Percentiles rank a stretch among this genome's conserved stretches.
Evolutionary conservation across 129 eudicot genomes (phyloP).

Genomic region (Solidago caesia): DNA sequence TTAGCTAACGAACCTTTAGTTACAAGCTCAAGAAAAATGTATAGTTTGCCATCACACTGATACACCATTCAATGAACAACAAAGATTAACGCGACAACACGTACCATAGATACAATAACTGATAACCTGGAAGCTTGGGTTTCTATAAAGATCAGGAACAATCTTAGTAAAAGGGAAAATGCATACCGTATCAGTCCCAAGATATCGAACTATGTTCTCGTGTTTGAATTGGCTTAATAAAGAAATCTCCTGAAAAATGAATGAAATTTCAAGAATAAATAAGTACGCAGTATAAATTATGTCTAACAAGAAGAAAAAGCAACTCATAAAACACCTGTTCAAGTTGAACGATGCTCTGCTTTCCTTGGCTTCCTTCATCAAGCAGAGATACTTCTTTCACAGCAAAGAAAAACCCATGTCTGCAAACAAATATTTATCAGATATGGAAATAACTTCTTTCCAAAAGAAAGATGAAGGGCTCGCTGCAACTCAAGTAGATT

Average conservation of each 20-base stretch:
- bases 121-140: slow-evolving; percentile 7
- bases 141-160: not conserved
- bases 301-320: slow-evolving; percentile 11
- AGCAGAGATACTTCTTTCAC: slow-evolving; percentile 77
- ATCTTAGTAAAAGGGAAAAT: slow-evolving; percentile 3
- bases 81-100: not conserved
- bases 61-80: slow-evolving; percentile 18
- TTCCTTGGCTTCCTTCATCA: slow-evolving; percentile 62
- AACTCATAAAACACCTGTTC: slow-evolving; percentile 49
- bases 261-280: not conserved
- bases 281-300: not conserved
- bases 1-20: slow-evolving; percentile 47
- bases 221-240: slow-evolving; percentile 62
- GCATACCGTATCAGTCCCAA: slow-evolving; percentile 55
- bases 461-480: too few species aligned
- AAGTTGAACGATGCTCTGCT: slow-evolving; percentile 55
- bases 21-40: slow-evolving; percentile 47
- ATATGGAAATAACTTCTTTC: too few species aligned
- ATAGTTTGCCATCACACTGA: slow-evolving; percentile 41
- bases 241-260: slow-evolving; percentile 54
- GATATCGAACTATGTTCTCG: slow-evolving; percentile 65
- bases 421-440: slow-evolving; percentile 35
- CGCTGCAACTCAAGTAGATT: too few species aligned
- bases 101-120: not conserved
- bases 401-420: slow-evolving; percentile 67